Evolutionary conservation across 345 rosid species (phyloP), one percentile per base, ranked within the genome.

Genomic region (Populus euphratica): DNA sequence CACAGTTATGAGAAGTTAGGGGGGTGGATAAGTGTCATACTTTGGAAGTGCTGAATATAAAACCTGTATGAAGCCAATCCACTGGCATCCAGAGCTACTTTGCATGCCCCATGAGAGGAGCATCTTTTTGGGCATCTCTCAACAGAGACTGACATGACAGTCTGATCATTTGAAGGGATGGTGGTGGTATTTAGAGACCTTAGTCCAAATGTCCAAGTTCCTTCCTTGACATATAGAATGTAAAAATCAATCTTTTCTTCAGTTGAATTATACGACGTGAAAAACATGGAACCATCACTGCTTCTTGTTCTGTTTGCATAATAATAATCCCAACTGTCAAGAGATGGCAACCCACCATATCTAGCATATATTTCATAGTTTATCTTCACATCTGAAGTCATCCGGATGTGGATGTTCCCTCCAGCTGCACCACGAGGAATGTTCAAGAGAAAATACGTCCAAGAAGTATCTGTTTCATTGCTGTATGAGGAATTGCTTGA

Each of bases 121-220:
- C 98, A 96, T 81, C 89, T 82, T 83, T 83, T 88, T 5, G 98
- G 96, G 80, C 99, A 96, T 81, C 98, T 89, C 87, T 96, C 98
- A 41, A 96, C 87, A 49, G 98, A 92, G 76, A 96, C 68, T 69
- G 94, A 92, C 88, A 95, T 89, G 59, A 83, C 73, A 68, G 93
- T 88, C 80, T 86, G 87, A 65, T 47, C 86, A 73, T 73, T 76
- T 62, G 86, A 77, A 78, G 73, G 65, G 73, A 74, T 78, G 76
- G 1, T 76, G 35, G 78, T 75, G 65, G 79, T 75, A 85, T 72
- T 78, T 81, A 83, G 83, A 77, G 84, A 81, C 86, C 97, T 91
- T 79, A 93, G 71, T 69, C 96, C 99, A 67, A 93, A 68, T 67
- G 82, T 80, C 99, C 99, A 96, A 47, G 87, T 93, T 76, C 99